These are phyloP conservation scores for Geotrichum candidum DNA, from an alignment of 1,139 yeast species.

Conservation along the genomic window DNA sequence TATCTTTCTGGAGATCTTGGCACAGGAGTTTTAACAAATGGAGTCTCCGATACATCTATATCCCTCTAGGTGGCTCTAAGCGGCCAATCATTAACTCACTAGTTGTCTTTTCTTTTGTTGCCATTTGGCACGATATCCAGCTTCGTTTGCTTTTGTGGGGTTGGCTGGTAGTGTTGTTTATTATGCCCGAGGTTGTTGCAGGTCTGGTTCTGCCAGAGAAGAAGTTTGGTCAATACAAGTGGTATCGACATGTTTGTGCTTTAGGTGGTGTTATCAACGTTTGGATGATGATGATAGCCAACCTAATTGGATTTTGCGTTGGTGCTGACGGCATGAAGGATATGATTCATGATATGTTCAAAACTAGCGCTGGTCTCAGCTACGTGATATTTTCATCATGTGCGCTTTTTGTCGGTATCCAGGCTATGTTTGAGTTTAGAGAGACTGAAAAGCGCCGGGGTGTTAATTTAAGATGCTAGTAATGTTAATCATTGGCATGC, in stretches of 20 bases:
- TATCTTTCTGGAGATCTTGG: conserved; percentile 99
- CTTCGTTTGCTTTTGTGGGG: conserved; percentile 87
- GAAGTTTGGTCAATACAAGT: conserved; percentile 31
- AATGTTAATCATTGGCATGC: neutral
- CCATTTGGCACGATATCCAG: conserved; percentile 97
- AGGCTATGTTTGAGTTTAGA: conserved; percentile 90
- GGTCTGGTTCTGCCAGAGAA: conserved; percentile 39
- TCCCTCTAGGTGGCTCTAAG: conserved; percentile 81
- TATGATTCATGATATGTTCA: conserved; percentile 63
- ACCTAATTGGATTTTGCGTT: conserved; percentile 87
- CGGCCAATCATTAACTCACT: conserved; percentile 65
- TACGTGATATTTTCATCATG: conserved; percentile 55
- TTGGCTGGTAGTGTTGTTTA: conserved; percentile 81
- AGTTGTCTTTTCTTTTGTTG: conserved; percentile 92
- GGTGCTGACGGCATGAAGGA: conserved; percentile 78
- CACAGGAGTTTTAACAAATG: conserved; percentile 90
- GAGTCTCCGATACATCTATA: conserved; percentile 72
- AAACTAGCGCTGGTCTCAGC: conserved; percentile 62
- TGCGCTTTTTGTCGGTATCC: conserved; percentile 75
- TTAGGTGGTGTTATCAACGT: conserved; percentile 82
- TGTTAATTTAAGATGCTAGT: conserved; percentile 67
- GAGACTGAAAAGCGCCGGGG: conserved; percentile 82
- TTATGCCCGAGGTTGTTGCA: conserved; percentile 81
- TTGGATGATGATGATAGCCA: conserved; percentile 98
- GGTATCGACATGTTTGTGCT: conserved; percentile 81